These are phyloP conservation scores for Blastocladiella emersonii DNA, from an alignment of 371 early-diverging fungal species.

Conservation along the genomic window DNA sequence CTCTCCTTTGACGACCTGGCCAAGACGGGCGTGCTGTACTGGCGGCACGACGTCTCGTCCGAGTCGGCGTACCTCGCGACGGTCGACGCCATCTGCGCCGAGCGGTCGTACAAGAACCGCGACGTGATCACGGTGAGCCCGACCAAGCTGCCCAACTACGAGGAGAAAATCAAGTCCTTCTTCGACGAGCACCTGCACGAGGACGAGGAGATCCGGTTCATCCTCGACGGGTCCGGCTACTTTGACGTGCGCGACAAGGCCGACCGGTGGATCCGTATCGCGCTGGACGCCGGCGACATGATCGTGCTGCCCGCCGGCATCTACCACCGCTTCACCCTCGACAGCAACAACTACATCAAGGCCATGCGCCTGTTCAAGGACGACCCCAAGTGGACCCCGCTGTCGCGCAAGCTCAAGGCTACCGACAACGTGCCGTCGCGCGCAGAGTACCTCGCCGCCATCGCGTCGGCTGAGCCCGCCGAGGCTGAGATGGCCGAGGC, in stretches of 20 bases:
- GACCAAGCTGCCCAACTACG: conserved; percentile 61
- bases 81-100: conserved; percentile 50
- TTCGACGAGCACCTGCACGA: conserved; percentile 92
- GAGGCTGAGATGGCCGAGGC: not conserved
- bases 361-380: conserved; percentile 90
- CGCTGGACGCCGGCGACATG: conserved; percentile 59
- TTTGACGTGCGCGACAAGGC: conserved; percentile 66
- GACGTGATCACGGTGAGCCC: conserved; percentile 71
- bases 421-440: not conserved
- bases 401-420: not conserved
- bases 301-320: conserved; percentile 89
- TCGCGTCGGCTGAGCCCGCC: not conserved
- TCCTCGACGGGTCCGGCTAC: conserved; percentile 78
- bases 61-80: conserved; percentile 27
- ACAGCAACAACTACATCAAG: conserved; percentile 67
- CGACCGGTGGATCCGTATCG: conserved; percentile 84
- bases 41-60: conserved; percentile 38
- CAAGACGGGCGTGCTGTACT: conserved; percentile 56
- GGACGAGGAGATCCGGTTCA: conserved; percentile 91
- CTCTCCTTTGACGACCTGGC: conserved; percentile 49
- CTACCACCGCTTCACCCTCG: conserved; percentile 89
- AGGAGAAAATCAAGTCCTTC: conserved; percentile 80
- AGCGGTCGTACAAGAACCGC: conserved; percentile 75
- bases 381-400: conserved; percentile 82
- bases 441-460: not conserved